Conservation (phyloP, 305 asterid genomes). For the Salvia sclarea region DNA sequence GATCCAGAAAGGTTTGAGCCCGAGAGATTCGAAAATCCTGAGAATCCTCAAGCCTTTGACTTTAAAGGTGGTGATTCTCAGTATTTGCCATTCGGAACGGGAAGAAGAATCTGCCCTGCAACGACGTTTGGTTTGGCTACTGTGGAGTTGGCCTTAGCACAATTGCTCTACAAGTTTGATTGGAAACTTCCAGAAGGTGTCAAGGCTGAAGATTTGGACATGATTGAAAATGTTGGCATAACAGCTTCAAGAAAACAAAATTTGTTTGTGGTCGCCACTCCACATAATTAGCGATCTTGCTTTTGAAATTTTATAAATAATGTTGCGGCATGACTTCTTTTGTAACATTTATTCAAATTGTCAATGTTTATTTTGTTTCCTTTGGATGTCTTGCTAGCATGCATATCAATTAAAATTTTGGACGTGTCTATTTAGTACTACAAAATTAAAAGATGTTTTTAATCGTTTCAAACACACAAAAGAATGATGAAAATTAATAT, state of each 20-base stretch:
- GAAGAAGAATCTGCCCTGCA: slow-evolving; percentile 1
- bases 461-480: no score
- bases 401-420: no score
- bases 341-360: no score
- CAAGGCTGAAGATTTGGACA: background rate
- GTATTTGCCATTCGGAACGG: background rate
- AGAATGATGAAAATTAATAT: no score
- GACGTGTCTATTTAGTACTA: no score
- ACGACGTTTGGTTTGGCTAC: background rate
- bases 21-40: background rate
- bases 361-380: no score
- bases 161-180: background rate
- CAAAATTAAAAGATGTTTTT: no score
- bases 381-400: no score
- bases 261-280: slow-evolving; percentile 2
- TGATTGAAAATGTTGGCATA: background rate
- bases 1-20: background rate
- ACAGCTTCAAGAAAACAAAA: background rate
- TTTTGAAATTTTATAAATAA: no score
- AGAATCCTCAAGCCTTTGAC: background rate
- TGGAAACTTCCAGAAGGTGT: slow-evolving; percentile 1
- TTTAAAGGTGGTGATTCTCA: background rate
- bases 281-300: no score
- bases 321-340: no score
- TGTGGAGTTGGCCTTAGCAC: background rate